These are phyloP conservation scores for Prunus fruticosa DNA, from an alignment of 306 rosid genomes.

Conservation along the genomic window DNA sequence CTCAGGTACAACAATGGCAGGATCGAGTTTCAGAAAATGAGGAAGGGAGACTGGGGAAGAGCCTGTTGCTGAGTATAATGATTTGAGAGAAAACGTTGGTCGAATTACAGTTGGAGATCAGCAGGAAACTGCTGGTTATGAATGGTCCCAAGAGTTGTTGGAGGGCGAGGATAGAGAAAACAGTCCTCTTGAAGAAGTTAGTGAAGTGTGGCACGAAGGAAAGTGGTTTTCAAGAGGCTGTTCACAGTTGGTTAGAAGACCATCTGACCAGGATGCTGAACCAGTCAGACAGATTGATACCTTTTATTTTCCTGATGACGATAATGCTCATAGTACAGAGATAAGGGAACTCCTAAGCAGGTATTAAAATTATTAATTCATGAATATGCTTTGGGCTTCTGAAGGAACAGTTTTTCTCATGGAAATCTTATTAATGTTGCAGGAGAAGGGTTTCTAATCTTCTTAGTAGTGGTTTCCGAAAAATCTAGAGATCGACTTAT, in stretches of 20 bases:
- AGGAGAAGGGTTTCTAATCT: conserved; percentile 99
- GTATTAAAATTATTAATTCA: conserved; percentile 31
- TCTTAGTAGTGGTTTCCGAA: conserved; percentile 89
- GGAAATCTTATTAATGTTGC: conserved; percentile 30
- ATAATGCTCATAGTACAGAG: conserved; percentile 70
- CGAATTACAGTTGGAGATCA: conserved; percentile 50
- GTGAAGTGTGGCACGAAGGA: conserved; percentile 78
- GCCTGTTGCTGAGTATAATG: conserved; percentile 34
- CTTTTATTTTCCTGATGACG: conserved; percentile 78
- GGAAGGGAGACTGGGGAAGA: conserved; percentile 48
- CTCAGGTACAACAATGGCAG: conserved; percentile 44
- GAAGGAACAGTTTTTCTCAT: not conserved
- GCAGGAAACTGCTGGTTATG: conserved; percentile 43
- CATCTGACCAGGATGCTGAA: conserved; percentile 58
- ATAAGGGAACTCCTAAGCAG: conserved; percentile 92
- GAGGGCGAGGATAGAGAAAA: conserved; percentile 56
- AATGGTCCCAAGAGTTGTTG: conserved; percentile 58
- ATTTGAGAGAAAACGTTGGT: conserved; percentile 37
- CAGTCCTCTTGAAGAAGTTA: conserved; percentile 49
- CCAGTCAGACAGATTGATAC: conserved; percentile 60
- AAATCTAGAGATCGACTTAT: conserved; percentile 80
- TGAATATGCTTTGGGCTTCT: conserved; percentile 10
- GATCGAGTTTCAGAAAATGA: conserved; percentile 51
- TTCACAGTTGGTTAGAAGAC: conserved; percentile 83
- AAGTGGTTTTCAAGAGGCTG: conserved; percentile 76